Base-by-base conservation (phyloP, 768 basidiomycete species). In the Termitomyces heimii region DNA sequence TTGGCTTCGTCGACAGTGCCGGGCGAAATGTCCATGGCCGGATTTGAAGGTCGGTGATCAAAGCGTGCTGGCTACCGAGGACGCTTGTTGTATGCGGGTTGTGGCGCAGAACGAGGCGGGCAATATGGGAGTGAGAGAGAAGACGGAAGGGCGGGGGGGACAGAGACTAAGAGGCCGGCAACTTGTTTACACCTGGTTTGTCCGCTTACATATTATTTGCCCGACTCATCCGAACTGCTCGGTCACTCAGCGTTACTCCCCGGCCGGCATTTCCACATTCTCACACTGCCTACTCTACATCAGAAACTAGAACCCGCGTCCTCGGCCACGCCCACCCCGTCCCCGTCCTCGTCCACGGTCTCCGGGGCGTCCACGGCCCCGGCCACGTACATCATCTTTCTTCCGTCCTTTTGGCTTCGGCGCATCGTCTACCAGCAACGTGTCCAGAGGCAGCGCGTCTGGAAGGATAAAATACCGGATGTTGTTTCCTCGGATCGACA, bases 391-490 rank as follows among this genome's bases (percentile, higher is more conserved):
- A 43, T 87, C 89, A 10, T 92, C 94, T 80, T 96, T 96, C 76
- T 91, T 94, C 71, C 88, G 81, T 45, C 82, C 86, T 71, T 96
- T 97, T 18, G 96, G 94, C 74, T 96, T 95, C 5, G 96, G 97
- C 14, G 94, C 92, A 68, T 99, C 97, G 70, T 99, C 96, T 28
- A 99, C 94, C 8, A 99, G 83, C 7, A 99, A 82, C 22, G 97
- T 98, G 70, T 99, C 96, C 59, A 99, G 77, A 0, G 97, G 96
- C 8, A 99, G 79, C 0, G 95, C 94, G 69, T 99, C 96, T 9
- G 97, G 97, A n/a, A 99, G 86, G 57, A 96, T 85, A 70, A 93
- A 96, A 75, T 98, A 98, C 52, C 96, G 88, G 66, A 99, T 85
- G 67, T 92, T 97, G 79, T 97, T 98, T 37, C 97, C 96, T 53